Base-by-base conservation (phyloP, 129 eudicot species). In the Kitagawia praeruptora region DNA sequence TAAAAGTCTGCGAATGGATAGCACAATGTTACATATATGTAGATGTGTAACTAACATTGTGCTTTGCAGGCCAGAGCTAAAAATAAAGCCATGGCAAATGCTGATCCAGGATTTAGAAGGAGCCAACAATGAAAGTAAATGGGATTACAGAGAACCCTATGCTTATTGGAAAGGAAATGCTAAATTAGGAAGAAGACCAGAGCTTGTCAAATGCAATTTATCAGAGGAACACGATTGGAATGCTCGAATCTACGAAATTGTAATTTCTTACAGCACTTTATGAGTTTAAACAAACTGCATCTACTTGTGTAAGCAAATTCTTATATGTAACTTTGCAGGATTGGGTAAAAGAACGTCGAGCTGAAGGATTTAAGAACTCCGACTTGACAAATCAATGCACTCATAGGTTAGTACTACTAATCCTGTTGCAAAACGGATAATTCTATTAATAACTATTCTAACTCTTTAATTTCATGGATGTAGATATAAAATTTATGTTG, bases 121-220 rank as follows among this genome's bases (percentile, higher is more conserved):
- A 75, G 96, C 89, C 25, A 95, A 92, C 76, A 53, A 53, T 8
- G 82, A 44, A 46, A 79, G 51, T 4, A 85, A 88, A 69, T 95
- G 98, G 98, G 53, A 27, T 39, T 78, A 86, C 40, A 87, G 98
- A 70, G 88, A 83, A 77, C 92, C 96, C 53, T 90, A 85, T 78
- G 98, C 97, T 28, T 92, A 87, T 48, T 95, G 98, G 98, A 92
- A 90, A 83, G 98, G 98, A 15, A 94, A 91, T 75, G 76, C 82
- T 3, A 37, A 76, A 51, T 80, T 87, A 8, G 90, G 96, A 0
- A 85, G 80, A 7, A 79, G 98, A 53, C 82, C 15, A 42, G 88
- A 86, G 34, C 92, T 94, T 79, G 78, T 85, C 1, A 87, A 70
- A 38, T 94, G 98, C 87, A 92, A 94, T 75, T 47, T 77, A 16